Conservation (phyloP, 2,329 filamentous ascomycete genomes). For the Cordyceps javanica region DNA sequence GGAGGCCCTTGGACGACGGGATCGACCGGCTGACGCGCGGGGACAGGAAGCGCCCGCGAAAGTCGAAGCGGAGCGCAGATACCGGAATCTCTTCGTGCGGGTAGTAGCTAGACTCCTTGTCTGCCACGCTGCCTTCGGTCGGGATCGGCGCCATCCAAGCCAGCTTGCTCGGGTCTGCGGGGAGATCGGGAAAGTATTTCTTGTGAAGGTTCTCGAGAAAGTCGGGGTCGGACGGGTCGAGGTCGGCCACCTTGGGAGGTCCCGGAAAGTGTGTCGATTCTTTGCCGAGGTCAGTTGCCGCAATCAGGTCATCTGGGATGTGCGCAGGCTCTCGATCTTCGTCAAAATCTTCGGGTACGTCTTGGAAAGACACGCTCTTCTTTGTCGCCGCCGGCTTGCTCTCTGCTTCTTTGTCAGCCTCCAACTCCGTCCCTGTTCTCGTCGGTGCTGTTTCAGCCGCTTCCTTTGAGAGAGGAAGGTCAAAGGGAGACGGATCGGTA, state of each 20-base stretch:
- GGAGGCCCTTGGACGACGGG: constrained; percentile 72
- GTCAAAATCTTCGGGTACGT: constrained; percentile 26
- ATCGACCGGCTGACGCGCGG: constrained; percentile 69
- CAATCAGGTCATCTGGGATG: constrained; percentile 37
- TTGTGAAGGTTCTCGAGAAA: constrained; percentile 80
- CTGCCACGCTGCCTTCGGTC: constrained; percentile 56
- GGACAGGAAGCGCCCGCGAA: constrained; percentile 72
- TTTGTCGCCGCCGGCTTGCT: constrained; percentile 16
- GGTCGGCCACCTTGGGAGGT: constrained; percentile 53
- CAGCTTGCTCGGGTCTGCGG: constrained; percentile 76
- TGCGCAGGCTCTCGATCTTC: constrained; percentile 37
- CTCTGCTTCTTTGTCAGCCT: constrained; percentile 1
- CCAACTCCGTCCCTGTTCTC: background rate
- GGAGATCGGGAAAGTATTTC: constrained; percentile 88
- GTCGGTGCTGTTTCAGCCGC: background rate
- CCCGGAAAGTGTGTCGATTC: constrained; percentile 56
- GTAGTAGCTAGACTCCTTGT: constrained; percentile 73
- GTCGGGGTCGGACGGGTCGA: constrained; percentile 75
- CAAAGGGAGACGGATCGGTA: constrained; percentile 37
- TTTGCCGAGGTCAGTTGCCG: constrained; percentile 32
- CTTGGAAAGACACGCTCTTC: constrained; percentile 19
- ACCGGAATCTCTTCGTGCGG: constrained; percentile 68
- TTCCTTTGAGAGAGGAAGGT: constrained; percentile 23
- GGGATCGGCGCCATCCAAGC: constrained; percentile 82
- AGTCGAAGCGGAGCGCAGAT: constrained; percentile 80